Evolutionary conservation across 192 early-diverging fungal species (phyloP), one percentile per base, ranked within the genome.

Genomic region (Coemansia sp.): DNA sequence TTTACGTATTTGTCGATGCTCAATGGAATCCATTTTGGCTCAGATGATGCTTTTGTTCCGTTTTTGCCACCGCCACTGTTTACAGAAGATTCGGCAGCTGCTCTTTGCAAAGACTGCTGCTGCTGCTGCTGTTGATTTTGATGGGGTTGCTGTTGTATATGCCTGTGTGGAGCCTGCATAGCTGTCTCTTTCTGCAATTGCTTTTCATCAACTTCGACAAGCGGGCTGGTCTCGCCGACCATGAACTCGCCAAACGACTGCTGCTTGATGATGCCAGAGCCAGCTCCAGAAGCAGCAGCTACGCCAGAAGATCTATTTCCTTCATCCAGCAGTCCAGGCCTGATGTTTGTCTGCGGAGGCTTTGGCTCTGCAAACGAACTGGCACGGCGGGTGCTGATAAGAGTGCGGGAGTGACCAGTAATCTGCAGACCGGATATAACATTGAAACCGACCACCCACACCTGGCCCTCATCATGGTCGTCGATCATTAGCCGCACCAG

Each of bases 191-290:
- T 23, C 38, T 59, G 9, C 39, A 48, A 10, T 7, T 26, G 41
- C 49, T 39, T 11, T 42, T 40, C 5, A 18, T 62, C 39, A 50
- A 39, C 11, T 16, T 42, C 45, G 32, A 38, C 57, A 59, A 59
- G 57, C 38, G 48, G 61, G 32, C 56, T 71, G 37, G 75, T 66
- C 42, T 76, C 70, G 48, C 66, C 76, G 47, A 73, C 71, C 26
- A 82, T 74, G 56, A 82, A 82, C 71, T 77, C 79, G 62, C 68
- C 70, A 32, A 82, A 65, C 53, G 79, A 82, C 59, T 82, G 79
- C 59, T 82, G 79, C 49, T 57, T 68, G 63, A 67, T 53, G 38
- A 69, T 53, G 32, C 67, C 68, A 5, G 74, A 47, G 26, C 61
- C 50, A 21, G 21, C 21, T 21, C 21, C 21, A 8, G 75, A 61